These are phyloP conservation scores for Pedinophyceae sp. DNA, from an alignment of 139 green algal species.

Conservation along the genomic window DNA sequence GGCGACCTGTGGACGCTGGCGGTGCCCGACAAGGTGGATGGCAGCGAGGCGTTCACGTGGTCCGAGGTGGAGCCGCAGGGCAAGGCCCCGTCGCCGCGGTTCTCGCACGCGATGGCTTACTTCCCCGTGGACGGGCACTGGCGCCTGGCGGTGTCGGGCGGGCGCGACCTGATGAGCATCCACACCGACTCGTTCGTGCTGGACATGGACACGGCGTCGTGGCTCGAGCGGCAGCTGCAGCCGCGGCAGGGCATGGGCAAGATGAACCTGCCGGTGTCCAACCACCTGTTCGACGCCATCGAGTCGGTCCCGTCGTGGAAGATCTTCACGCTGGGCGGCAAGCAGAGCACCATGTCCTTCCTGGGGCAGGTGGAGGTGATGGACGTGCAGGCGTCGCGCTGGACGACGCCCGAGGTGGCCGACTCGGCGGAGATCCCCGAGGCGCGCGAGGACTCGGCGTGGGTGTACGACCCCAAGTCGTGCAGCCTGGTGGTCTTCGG, in stretches of 20 bases:
- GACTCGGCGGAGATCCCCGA: slow-evolving; percentile 11
- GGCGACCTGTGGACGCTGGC: slow-evolving; percentile 61
- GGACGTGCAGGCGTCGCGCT: slow-evolving; percentile 53
- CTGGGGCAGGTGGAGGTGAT: slow-evolving; percentile 57
- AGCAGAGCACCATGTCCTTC: slow-evolving; percentile 59
- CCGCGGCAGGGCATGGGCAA: slow-evolving; percentile 7
- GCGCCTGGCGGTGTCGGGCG: slow-evolving; percentile 58
- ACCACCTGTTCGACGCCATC: slow-evolving; percentile 48
- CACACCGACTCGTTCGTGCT: slow-evolving; percentile 58
- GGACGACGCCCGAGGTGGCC: slow-evolving; percentile 26
- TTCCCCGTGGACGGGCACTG: slow-evolving; percentile 42
- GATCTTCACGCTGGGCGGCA: slow-evolving; percentile 67
- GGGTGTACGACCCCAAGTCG: slow-evolving; percentile 57
- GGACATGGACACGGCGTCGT: slow-evolving; percentile 48
- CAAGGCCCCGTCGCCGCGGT: slow-evolving; percentile 35
- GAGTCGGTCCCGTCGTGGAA: slow-evolving; percentile 75
- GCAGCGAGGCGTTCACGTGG: slow-evolving; percentile 12
- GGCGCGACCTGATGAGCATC: slow-evolving; percentile 47
- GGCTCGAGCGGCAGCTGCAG: slow-evolving; percentile 33
- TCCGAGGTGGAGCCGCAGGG: slow-evolving; percentile 3
- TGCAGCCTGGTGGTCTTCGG: slow-evolving; percentile 66
- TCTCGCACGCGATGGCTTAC: slow-evolving; percentile 45
- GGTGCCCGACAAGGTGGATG: slow-evolving; percentile 12
- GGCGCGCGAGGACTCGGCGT: slow-evolving; percentile 57
- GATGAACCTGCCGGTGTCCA: slow-evolving; percentile 32